These are phyloP conservation scores for Buddleja alternifolia DNA, from an alignment of 257 asterid species.

Conservation along the genomic window DNA sequence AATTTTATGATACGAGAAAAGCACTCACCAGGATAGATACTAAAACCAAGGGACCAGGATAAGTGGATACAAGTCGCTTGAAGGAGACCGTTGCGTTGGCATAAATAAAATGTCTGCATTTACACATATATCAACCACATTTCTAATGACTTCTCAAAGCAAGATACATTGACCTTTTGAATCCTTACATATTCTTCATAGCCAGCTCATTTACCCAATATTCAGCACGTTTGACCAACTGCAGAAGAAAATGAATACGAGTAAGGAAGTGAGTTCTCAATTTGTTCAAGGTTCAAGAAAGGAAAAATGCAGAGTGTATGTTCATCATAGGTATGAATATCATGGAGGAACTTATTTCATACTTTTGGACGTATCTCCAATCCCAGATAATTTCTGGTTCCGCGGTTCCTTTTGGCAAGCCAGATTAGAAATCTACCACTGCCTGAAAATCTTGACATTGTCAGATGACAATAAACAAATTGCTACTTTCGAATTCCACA, in stretches of 20 bases:
- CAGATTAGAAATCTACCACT: slow-evolving; percentile 91
- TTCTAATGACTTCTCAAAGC: slow-evolving; percentile 27
- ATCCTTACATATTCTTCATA: slow-evolving; percentile 75
- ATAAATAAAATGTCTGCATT: slow-evolving; percentile 79
- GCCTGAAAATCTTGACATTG: slow-evolving; percentile 52
- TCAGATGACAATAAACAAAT: slow-evolving; percentile 12
- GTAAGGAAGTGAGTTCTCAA: slow-evolving; percentile 18
- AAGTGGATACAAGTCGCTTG: slow-evolving; percentile 70
- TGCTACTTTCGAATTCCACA: background rate
- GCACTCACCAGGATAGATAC: slow-evolving; percentile 86
- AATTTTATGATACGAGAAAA: slow-evolving; percentile 25
- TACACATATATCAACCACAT: slow-evolving; percentile 30
- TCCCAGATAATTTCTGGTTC: slow-evolving; percentile 73
- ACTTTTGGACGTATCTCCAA: slow-evolving; percentile 92
- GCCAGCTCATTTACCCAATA: slow-evolving; percentile 76
- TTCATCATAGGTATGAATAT: slow-evolving; percentile 24
- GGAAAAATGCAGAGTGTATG: background rate
- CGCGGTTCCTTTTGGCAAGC: slow-evolving; percentile 67
- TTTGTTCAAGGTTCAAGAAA: slow-evolving; percentile 28
- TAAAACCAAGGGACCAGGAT: slow-evolving; percentile 82
- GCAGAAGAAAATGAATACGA: slow-evolving; percentile 31
- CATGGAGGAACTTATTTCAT: slow-evolving; percentile 32
- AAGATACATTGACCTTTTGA: slow-evolving; percentile 27
- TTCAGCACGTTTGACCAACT: slow-evolving; percentile 88
- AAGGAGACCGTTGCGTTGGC: slow-evolving; percentile 85